phyloP scores from a whole-genome alignment of 192 early-diverging fungal genomes.

The Geranomyces michiganensis region DNA sequence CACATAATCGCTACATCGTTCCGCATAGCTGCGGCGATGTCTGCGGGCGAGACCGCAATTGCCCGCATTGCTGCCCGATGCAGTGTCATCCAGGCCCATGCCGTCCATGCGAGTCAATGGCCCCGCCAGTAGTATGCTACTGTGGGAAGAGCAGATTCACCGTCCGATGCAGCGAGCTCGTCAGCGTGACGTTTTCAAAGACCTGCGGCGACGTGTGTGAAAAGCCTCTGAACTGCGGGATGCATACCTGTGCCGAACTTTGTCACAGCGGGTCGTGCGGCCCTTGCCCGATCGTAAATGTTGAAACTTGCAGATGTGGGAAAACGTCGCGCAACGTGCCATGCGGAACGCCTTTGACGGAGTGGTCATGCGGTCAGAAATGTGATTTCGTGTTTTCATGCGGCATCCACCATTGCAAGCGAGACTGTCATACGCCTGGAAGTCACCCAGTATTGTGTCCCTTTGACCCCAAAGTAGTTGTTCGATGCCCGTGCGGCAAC shows the following conservation, averaged over 20 bases:
- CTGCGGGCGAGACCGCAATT: conserved; percentile 69
- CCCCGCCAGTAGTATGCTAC: conserved; percentile 75
- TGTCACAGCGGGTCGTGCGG: conserved; percentile 82
- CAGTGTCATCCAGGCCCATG: conserved; percentile 94
- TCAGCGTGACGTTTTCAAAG: conserved; percentile 63
- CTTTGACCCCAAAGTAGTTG: conserved; percentile 42
- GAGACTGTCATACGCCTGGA: conserved; percentile 39
- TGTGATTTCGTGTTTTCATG: conserved; percentile 43
- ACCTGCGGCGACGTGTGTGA: conserved; percentile 78
- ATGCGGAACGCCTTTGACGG: conserved; percentile 34
- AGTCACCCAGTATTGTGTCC: conserved; percentile 42
- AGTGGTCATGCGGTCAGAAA: conserved; percentile 27
- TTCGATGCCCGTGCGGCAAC: conserved; percentile 44
- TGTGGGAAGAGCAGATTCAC: conserved; percentile 76
- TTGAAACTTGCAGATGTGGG: conserved; percentile 42
- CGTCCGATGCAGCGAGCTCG: conserved; percentile 74
- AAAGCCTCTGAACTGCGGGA: conserved; percentile 76
- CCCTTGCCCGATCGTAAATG: conserved; percentile 56
- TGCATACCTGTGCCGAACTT: conserved; percentile 70
- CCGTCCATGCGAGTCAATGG: conserved; percentile 82
- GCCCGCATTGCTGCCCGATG: conserved; percentile 76
- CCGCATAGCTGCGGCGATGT: conserved; percentile 87
- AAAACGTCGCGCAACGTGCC: conserved; percentile 26
- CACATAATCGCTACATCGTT: conserved; percentile 59
- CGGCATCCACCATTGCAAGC: conserved; percentile 44